Conservation (phyloP, 2,329 filamentous ascomycete species). For the Xylaria sp. region DNA sequence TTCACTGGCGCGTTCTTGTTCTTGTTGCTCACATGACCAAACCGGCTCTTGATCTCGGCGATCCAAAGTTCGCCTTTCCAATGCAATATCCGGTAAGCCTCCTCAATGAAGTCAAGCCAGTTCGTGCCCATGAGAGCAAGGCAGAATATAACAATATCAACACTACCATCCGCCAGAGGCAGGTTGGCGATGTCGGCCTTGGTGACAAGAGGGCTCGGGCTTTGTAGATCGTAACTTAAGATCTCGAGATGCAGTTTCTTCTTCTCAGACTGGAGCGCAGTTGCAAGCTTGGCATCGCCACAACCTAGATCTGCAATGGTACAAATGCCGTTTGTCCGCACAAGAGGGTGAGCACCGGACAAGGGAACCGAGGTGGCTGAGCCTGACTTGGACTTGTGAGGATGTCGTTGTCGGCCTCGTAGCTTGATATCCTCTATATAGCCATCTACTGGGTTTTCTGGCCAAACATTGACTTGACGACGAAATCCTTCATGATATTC, state of each 20-base stretch:
- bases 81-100: constrained; percentile 88
- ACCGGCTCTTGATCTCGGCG: constrained; percentile 94
- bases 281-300: constrained; percentile 84
- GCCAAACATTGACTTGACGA: constrained; percentile 94
- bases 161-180: constrained; percentile 73
- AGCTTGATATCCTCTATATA: constrained; percentile 76
- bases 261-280: constrained; percentile 66
- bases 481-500: constrained; percentile 98
- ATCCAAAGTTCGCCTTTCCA: constrained; percentile 98
- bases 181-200: constrained; percentile 87
- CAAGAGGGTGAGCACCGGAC: constrained; percentile 58
- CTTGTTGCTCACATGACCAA: constrained; percentile 65
- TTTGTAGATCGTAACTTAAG: constrained; percentile 85
- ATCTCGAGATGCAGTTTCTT: constrained; percentile 75
- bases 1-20: constrained; percentile 56
- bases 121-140: constrained; percentile 98
- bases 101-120: constrained; percentile 95
- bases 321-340: constrained; percentile 73
- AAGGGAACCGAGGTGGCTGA: constrained; percentile 29
- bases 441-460: constrained; percentile 90
- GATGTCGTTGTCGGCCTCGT: constrained; percentile 62
- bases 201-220: constrained; percentile 76
- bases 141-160: constrained; percentile 93
- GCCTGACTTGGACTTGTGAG: constrained; percentile 31
- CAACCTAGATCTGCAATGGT: constrained; percentile 92